A percentile compares a stretch with the other conserved stretches of the same genome.
Evolutionary conservation across 2,329 filamentous ascomycete genomes (phyloP).

Genomic region (Hymenoscyphus linearis): DNA sequence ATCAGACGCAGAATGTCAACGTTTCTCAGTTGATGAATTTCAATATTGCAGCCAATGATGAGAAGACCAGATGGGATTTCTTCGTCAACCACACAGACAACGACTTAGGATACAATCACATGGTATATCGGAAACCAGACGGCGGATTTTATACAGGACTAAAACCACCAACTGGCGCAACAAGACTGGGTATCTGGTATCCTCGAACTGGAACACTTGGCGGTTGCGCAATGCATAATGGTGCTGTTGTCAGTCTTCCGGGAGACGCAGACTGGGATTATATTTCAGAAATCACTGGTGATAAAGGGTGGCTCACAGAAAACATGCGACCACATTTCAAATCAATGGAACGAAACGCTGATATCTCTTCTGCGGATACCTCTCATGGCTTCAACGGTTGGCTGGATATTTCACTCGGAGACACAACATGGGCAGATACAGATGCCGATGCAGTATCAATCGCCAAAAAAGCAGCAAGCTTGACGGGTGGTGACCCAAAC

Average conservation of each 20-base stretch:
- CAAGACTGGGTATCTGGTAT: conserved; percentile 28
- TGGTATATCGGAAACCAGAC: conserved; percentile 10
- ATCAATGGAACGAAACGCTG: conserved; percentile 6
- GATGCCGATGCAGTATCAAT: conserved; percentile 5
- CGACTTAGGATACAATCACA: conserved; percentile 1
- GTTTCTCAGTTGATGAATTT: conserved; percentile 45
- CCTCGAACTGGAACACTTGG: conserved; percentile 31
- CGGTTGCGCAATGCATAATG: conserved; percentile 27
- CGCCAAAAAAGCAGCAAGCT: conserved; percentile 4
- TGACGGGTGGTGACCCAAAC: conserved; percentile 1
- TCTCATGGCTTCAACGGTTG: conserved; percentile 9
- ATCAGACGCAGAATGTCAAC: conserved; percentile 40
- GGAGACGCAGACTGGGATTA: conserved; percentile 23
- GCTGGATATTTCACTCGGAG: conserved; percentile 5
- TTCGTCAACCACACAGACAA: conserved; percentile 18
- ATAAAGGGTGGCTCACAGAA: conserved; percentile 10
- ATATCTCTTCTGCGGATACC: conserved; percentile 3
- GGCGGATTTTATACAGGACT: conserved; percentile 1
- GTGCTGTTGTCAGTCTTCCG: conserved; percentile 19
- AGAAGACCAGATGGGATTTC: conserved; percentile 46
- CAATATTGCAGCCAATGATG: conserved; percentile 42
- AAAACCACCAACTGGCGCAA: conserved; percentile 23
- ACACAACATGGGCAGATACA: conserved; percentile 5
- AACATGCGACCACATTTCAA: conserved; percentile 8
- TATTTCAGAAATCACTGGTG: conserved; percentile 22